Base-by-base conservation (phyloP, 1,139 yeast genomes). In the Candida freyschussii region DNA sequence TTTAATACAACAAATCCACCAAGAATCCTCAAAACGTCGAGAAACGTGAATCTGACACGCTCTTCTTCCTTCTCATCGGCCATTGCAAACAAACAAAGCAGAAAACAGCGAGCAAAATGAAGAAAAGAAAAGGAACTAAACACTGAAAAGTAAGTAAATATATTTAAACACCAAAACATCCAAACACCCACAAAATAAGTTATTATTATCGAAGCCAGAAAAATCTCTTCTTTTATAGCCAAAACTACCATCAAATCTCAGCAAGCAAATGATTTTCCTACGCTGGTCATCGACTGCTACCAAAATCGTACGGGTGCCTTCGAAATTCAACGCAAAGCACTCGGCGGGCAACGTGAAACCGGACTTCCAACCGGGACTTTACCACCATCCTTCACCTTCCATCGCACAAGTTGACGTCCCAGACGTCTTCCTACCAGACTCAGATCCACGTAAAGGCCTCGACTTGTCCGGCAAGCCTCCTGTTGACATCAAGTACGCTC, bases 401-500 rank as follows among this genome's bases (percentile, higher is more conserved):
- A 62, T 52, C 44, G 28, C 60, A 55, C 10, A 44, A 45, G 33
- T 46, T 21, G 44, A 55, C 32, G 85, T 95, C 0, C 94, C 95
- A 21, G 70, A 69, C 42, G 77, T 78, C 5, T 85, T 85, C 53
- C 60, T 85, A 34, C 95, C 95, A 4, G 50, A 59, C 3, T 50
- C 57, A 7, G 93, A 83, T 51, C 75, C 75, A 20, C 70, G 94
- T 48, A 68, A 65, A 39, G 59, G 56, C 3, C 57, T 63, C 21
- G 56, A 46, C 7, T 28, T 50, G 3, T 54, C 56, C 26, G 55
- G 55, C 21, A 57, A 58, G n/a, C 64, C 63, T 47, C 62, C 62
- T 45, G 33, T 48, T 7, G 64, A 69, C 34, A 50, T 73, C 29
- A 55, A 59, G n/a, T 63, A 69, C 43, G 78, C 78, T 65, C 86